Evolutionary conservation across 129 eudicot genomes (phyloP), one percentile per base, ranked within the genome.

Genomic region (Flaveria sonorensis): DNA sequence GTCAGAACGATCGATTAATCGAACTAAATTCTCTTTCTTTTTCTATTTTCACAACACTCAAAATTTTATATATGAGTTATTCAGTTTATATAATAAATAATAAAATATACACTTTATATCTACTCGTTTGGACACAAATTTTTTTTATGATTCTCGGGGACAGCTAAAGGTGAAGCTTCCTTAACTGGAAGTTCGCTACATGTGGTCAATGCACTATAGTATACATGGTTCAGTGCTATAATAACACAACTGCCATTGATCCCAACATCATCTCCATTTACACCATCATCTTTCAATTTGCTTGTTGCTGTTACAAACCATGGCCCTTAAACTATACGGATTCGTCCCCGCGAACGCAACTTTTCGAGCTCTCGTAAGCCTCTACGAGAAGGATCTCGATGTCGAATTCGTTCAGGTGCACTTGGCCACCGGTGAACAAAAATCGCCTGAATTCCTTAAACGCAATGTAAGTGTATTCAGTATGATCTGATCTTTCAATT

Each of bases 241-340:
- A 6, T 7, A 43, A n/a, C 59, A 7, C 11, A 2, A 9, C 3
- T 3, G 18, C 60, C 40, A 5, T 36, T 36, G 40, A 70, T 9
- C 21, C 10, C 55, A 59, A 20, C 4, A 59, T 9, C 14, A 59
- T 59, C 65, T 20, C 16, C 57, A 15, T 51, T 51, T 4, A 15
- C 57, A 51, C 20, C 8, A 0, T 23, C 16, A 23, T 59, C 16
- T 59, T 18, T 59, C 65, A 21, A 9, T 24, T 21, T 21, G 24
- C 65, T 9, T 51, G 16, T 28, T 19, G 18, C 51, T 19, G 56
- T 6, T n/a, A 1, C 9, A 24, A 6, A 85, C 82, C 81, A 84
- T 71, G 73, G 30, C 62, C 51, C 78, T 87, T 14, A 91, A 88
- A 75, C 85, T 91, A 20, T 70, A 91, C 40, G 94, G 92, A 10